phyloP scores from a whole-genome alignment of 2,329 filamentous ascomycete genomes.

The Claviceps sp. region DNA sequence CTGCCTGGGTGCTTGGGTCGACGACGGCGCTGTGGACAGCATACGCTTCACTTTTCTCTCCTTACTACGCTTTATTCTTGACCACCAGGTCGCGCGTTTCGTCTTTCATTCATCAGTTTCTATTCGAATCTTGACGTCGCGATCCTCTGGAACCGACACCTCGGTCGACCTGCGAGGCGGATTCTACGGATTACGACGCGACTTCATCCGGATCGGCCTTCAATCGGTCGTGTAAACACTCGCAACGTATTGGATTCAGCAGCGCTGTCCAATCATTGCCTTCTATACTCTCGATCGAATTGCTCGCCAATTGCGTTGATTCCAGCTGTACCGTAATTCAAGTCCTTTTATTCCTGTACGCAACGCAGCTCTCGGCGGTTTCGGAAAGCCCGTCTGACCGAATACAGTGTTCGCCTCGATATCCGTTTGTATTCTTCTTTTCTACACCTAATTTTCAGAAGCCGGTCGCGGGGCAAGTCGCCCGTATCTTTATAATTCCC shows the following conservation, averaged over 20 bases:
- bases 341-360: neutral
- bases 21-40: conserved; percentile 7
- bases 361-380: neutral
- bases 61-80: conserved; percentile 7
- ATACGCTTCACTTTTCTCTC: conserved; percentile 5
- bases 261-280: conserved; percentile 32
- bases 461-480: neutral
- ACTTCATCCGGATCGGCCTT: conserved; percentile 9
- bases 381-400: neutral
- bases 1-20: conserved; percentile 8
- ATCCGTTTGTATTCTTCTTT: neutral
- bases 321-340: neutral
- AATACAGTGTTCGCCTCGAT: neutral
- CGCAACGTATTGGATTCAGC: conserved; percentile 32
- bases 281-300: neutral
- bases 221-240: conserved; percentile 8
- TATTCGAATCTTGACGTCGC: conserved; percentile 1
- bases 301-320: conserved; percentile 7
- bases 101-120: neutral
- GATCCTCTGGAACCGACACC: neutral
- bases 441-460: neutral
- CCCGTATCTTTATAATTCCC: neutral
- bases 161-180: no score
- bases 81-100: conserved; percentile 4
- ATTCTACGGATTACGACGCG: conserved; percentile 4